Evolutionary conservation across 2,329 filamentous ascomycete genomes (phyloP), one percentile per base, ranked within the genome.

Genomic region (Cladophialophora bantiana): DNA sequence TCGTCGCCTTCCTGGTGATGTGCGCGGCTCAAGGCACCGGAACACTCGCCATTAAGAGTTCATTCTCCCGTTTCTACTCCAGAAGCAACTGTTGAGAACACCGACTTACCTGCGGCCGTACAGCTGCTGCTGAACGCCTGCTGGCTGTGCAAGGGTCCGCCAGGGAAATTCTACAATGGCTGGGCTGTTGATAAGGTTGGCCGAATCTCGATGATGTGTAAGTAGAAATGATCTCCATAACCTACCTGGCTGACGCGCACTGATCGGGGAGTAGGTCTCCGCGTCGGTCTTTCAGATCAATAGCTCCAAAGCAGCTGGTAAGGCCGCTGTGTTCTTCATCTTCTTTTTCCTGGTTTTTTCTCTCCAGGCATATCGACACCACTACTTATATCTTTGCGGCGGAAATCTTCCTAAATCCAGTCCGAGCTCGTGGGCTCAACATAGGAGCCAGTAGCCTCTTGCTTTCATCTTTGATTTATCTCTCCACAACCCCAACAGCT

Each of bases 261-360:
- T 73, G 20, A 73, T 76, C 13, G 76, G 75, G 4, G 76, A 64
- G 31, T 60, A 61, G 4, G 83, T 81, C 5, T 82, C 85, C 71
- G 80, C 78, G 72, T 85, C 78, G 55, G 83, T 76, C 50, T 82
- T 75, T 2, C 79, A 79, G 0, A 83, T 81, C 5, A 79, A 87
- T 20, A 65, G 77, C 0, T 73, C 71, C 9, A 83, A 82, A 31
- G 38, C 53, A 10, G 83, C 84, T 0, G 88, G 88, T 7, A 62
- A 73, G 18, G 78, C 75, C 3, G 77, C 75, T 4, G 75, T 80
- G 0, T 78, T 80, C 66, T 79, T 80, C 70, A 72, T 78, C 42
- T 80, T 77, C 71, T 74, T 79, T 78, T 42, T 68, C 76, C 62
- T 80, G 75, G 70, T 81, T 78, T 75, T 76, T 74, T 40, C 79